Evolutionary conservation across 1,284 basidiomycete species (phyloP).

Genomic region (Sporisorium graminicola): DNA sequence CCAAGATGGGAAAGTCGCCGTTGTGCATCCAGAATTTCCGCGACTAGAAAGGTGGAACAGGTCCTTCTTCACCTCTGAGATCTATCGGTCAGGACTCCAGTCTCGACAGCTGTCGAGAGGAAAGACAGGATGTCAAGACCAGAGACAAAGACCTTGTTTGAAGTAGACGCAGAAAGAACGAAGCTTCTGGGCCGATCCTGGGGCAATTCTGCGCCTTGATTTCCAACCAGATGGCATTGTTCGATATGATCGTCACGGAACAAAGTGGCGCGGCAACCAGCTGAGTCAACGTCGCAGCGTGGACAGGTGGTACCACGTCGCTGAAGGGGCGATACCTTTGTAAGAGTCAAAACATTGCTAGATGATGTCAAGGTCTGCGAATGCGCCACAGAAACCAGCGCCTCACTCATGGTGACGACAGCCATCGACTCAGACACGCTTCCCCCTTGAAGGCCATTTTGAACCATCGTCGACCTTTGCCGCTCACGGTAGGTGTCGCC

Average conservation of each 20-base stretch:
- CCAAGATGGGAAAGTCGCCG: slow-evolving; percentile 13
- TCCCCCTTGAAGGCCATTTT: no score
- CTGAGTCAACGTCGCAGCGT: not conserved
- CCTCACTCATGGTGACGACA: not conserved
- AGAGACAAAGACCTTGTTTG: no score
- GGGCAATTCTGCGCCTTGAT: not conserved
- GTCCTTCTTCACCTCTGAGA: not conserved
- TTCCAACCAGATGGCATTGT: not conserved
- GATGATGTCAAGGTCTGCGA: slow-evolving; percentile 6
- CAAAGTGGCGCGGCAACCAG: slow-evolving; percentile 1
- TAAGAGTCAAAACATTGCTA: not conserved
- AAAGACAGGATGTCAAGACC: no score
- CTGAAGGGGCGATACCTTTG: not conserved
- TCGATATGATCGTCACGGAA: slow-evolving; percentile 1
- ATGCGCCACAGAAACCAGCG: not conserved
- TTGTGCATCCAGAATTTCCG: not conserved
- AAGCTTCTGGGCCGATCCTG: not conserved
- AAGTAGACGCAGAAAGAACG: no score
- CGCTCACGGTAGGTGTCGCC: no score
- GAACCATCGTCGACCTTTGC: no score
- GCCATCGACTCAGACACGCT: no score
- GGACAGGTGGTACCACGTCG: not conserved
- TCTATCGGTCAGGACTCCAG: not conserved
- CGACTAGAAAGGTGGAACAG: not conserved
- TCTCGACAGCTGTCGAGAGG: not conserved